Evolutionary conservation across 148 eudicot species (phyloP), one percentile per base, ranked within the genome.

Genomic region (Rhododendron vialii): DNA sequence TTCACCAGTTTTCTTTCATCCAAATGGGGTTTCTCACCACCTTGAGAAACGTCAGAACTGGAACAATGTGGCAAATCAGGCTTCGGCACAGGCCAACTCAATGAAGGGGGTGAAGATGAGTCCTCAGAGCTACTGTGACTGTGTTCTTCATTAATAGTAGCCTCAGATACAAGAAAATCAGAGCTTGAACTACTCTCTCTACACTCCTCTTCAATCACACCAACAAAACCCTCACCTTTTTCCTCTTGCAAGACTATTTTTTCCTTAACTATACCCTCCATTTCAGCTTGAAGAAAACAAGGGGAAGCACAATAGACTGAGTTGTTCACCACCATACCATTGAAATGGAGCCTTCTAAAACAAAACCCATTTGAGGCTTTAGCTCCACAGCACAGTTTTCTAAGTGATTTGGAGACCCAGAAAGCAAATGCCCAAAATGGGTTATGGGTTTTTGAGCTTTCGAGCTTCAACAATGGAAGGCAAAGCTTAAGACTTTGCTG

Each of bases 161-260:
- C 78, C 83, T 89, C 94, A 30, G 92, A 88, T 20, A 80, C 88
- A 75, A 91, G 89, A 88, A 89, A 84, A 80, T 88, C 91, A 90
- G 88, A 88, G 85, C 91, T 88, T 83, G 91, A 94, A 86, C 90
- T 90, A 77, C 93, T 92, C 55, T 92, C 90, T 84, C 90, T 86
- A 71, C 90, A 77, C 51, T 67, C 88, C 74, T 86, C 92, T 35
- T 83, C 92, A 82, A 65, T 30, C 77, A 71, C 38, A 83, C 75
- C 88, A 57, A 50, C 83, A 35, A 80, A 69, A 17, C 36, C 74
- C 53, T 36, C 79, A 53, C 53, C 91, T 20, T 80, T 85, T 22
- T 20, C 86, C 80, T 86, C 86, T 14, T 38, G 87, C 20, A 83
- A 12, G 26, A n/a, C 43, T 24, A 36, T 88, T 55, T 12, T 85